Percentiles rank a stretch among this genome's conserved stretches.
These are phyloP conservation scores for Hypoxylon sp. DNA, from an alignment of 2,329 filamentous ascomycete species.

Conservation along the genomic window DNA sequence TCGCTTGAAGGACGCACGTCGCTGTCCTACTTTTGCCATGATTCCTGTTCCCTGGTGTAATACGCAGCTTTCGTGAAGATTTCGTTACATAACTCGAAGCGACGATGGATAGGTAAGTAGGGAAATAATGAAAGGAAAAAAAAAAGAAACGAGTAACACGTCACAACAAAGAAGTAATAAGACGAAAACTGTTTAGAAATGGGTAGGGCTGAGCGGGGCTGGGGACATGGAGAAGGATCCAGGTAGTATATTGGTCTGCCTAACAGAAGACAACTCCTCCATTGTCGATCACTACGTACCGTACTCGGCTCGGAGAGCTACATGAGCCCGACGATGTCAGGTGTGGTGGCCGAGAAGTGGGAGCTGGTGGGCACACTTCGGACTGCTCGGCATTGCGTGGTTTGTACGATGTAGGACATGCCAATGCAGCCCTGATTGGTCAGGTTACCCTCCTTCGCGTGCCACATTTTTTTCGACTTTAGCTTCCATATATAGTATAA, in stretches of 20 bases:
- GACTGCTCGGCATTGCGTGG: conserved; percentile 21
- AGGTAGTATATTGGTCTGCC: too few relatives aligned
- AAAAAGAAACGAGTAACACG: not conserved
- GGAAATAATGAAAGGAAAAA: not conserved
- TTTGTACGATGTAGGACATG: conserved; percentile 7
- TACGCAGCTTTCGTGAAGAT: too few relatives aligned
- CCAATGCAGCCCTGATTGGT: conserved; percentile 22
- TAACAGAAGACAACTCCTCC: too few relatives aligned
- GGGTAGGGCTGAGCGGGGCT: conserved; percentile 33
- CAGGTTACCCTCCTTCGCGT: not conserved
- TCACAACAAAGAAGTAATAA: too few relatives aligned
- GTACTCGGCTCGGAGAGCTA: conserved; percentile 14
- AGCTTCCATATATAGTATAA: conserved; percentile 24
- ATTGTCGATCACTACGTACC: too few relatives aligned
- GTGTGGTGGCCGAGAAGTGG: conserved; percentile 11
- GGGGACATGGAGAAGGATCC: conserved; percentile 1
- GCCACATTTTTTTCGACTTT: not conserved
- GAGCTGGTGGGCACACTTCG: conserved; percentile 10
- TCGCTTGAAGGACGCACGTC: conserved; percentile 11
- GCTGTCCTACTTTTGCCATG: conserved; percentile 8
- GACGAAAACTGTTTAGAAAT: too few relatives aligned
- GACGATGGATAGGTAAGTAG: too few relatives aligned
- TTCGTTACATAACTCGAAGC: conserved; percentile 11
- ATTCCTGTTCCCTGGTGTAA: too few relatives aligned
- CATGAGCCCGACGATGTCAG: conserved; percentile 21